phyloP scores from a whole-genome alignment of 2,329 filamentous ascomycete species.

The Mycosphaerella arachidis region DNA sequence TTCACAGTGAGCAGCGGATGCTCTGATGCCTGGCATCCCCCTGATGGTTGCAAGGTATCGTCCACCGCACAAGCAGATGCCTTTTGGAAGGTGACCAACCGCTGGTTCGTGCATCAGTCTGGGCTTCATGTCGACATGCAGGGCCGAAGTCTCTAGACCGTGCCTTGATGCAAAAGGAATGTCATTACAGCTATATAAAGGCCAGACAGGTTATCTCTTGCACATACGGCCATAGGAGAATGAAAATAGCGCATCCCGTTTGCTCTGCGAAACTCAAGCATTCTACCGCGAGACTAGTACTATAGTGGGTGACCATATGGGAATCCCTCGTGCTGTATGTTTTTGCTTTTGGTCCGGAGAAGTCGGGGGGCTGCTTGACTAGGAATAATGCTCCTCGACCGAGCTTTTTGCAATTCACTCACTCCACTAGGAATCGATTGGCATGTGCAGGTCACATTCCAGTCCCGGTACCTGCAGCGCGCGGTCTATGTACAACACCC shows the following conservation, averaged over 20 bases:
- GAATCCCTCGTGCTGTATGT: conserved; percentile 10
- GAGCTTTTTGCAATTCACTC: too few relatives aligned
- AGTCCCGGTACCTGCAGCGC: too few relatives aligned
- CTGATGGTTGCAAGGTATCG: neutral
- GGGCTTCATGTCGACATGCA: neutral
- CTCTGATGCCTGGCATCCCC: neutral
- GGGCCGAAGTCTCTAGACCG: neutral
- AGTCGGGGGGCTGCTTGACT: too few relatives aligned
- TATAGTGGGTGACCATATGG: conserved; percentile 6
- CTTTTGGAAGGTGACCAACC: neutral
- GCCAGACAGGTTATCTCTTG: too few relatives aligned
- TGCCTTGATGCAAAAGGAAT: too few relatives aligned
- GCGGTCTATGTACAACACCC: too few relatives aligned
- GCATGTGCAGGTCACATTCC: too few relatives aligned
- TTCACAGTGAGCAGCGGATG: neutral
- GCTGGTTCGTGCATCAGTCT: neutral
- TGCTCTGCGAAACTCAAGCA: conserved; percentile 5
- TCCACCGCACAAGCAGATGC: neutral
- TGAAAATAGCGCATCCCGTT: neutral
- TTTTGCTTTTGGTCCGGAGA: neutral
- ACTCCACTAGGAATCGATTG: too few relatives aligned
- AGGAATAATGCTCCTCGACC: too few relatives aligned
- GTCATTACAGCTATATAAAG: too few relatives aligned
- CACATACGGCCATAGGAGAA: neutral
- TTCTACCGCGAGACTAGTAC: conserved; percentile 2